Conservation (phyloP, 1,284 basidiomycete species). For the Ganoderma meredithae region DNA sequence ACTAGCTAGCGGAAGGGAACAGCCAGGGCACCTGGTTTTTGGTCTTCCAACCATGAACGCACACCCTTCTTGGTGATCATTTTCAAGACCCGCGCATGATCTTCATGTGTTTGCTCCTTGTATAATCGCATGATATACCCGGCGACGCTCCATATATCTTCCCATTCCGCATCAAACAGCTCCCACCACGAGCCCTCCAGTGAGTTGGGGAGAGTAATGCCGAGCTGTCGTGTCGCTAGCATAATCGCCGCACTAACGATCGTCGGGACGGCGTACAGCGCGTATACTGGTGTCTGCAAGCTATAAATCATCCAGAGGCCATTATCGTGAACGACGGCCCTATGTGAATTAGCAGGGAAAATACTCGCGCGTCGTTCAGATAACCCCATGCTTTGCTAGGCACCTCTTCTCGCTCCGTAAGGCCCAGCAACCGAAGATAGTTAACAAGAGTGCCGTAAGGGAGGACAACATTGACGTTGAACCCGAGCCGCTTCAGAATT, state of each 20-base stretch:
- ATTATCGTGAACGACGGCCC: slow-evolving; percentile 30
- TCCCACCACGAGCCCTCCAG: slow-evolving; percentile 83
- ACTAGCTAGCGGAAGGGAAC: slow-evolving; percentile 12
- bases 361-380: slow-evolving; percentile 86
- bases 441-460: slow-evolving; percentile 97
- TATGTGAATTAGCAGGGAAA: slow-evolving; percentile 12
- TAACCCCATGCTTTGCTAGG: slow-evolving; percentile 88
- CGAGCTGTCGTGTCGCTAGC: slow-evolving; percentile 72
- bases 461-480: slow-evolving; percentile 88
- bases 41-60: slow-evolving; percentile 74
- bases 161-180: slow-evolving; percentile 86
- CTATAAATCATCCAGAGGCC: slow-evolving; percentile 48
- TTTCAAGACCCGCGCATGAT: slow-evolving; percentile 52
- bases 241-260: slow-evolving; percentile 89
- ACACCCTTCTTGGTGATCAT: slow-evolving; percentile 77
- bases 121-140: slow-evolving; percentile 85
- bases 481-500: slow-evolving; percentile 91
- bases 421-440: slow-evolving; percentile 90
- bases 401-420: slow-evolving; percentile 75
- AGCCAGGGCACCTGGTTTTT: slow-evolving; percentile 10
- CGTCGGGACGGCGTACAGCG: slow-evolving; percentile 86
- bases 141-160: slow-evolving; percentile 84
- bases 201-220: slow-evolving; percentile 77
- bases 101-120: slow-evolving; percentile 49
- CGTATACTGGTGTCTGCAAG: slow-evolving; percentile 90